A percentile compares a stretch with the other conserved stretches of the same genome.
These are phyloP conservation scores for Debaryomyces prosopidis DNA, from an alignment of 805 yeast species.

Conservation along the genomic window DNA sequence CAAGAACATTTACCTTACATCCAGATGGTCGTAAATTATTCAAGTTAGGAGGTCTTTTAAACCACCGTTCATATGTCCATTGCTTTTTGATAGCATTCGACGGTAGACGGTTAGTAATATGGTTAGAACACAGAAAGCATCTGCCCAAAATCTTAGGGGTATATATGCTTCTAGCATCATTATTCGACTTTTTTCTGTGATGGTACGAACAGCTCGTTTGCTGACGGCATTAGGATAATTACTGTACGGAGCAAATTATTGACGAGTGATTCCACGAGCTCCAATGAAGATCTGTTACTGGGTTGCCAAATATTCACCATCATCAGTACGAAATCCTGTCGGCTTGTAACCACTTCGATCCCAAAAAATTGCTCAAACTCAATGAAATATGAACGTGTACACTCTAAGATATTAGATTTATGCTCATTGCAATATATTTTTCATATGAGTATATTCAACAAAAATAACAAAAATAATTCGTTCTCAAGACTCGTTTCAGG, in stretches of 20 bases:
- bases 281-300: neutral
- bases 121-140: neutral
- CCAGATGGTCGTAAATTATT: neutral
- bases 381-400: neutral
- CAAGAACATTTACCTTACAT: neutral
- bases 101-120: neutral
- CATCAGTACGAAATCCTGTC: conserved; percentile 12
- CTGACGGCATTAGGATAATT: conserved; percentile 3
- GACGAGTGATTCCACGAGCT: neutral
- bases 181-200: conserved; percentile 1
- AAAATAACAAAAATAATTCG: neutral
- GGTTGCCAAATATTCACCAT: conserved; percentile 1
- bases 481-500: neutral
- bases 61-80: neutral
- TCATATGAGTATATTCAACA: neutral
- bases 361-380: neutral
- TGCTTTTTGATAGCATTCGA: neutral
- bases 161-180: neutral
- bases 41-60: neutral
- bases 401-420: neutral
- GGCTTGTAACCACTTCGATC: neutral
- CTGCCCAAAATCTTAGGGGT: neutral
- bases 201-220: conserved; percentile 1
- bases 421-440: neutral
- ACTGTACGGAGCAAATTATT: neutral